Evolutionary conservation across 441 rosid species (phyloP), one percentile per base, ranked within the genome.

Genomic region (Gossypium laxum): DNA sequence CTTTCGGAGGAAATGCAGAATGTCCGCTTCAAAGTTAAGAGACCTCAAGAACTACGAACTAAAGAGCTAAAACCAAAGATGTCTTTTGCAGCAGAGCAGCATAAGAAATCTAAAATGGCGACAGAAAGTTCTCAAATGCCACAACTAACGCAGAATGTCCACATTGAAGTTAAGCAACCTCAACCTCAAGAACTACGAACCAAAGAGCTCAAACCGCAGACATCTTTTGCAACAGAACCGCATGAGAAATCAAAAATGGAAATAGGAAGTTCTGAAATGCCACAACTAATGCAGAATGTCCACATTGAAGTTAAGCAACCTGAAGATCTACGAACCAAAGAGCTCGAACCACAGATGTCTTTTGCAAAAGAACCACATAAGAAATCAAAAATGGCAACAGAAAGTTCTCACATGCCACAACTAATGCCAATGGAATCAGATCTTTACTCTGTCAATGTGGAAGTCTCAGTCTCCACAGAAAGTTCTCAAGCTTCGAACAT

Each of bases 1-100:
- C 87, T 90, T 77, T 80, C 95, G 24, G 76, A 78, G 55, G 98
- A 92, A 80, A 88, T 89, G 98, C 74, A 80, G 83, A 78, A 81
- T 58, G 88, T 65, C 19, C 75, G 63, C 3, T 75, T 81, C 52
- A 81, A 80, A 61, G 78, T 69, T 48, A 43, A 60, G 28, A 62
- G 79, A 67, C 74, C 74, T 56, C 84, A 68, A 68, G 72, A 54
- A 26, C 22, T 14, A 57, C 69, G 69, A 14, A 32, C 69, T 4
- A 45, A 69, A 60, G 79, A 75, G 68, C 43, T 28, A 21, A 82
- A 71, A 73, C 67, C 76, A 19, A 68, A 60, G 65, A 30, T 51
- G 21, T 12, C 19, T 1, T 18, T 18, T 17, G 51, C 21, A 12
- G n/a, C 68, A 50, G 75, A 72, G 18, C 62, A 28, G 21, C 64